These are phyloP conservation scores for Microcyclosporella mali DNA, from an alignment of 2,329 filamentous ascomycete genomes.

Conservation along the genomic window DNA sequence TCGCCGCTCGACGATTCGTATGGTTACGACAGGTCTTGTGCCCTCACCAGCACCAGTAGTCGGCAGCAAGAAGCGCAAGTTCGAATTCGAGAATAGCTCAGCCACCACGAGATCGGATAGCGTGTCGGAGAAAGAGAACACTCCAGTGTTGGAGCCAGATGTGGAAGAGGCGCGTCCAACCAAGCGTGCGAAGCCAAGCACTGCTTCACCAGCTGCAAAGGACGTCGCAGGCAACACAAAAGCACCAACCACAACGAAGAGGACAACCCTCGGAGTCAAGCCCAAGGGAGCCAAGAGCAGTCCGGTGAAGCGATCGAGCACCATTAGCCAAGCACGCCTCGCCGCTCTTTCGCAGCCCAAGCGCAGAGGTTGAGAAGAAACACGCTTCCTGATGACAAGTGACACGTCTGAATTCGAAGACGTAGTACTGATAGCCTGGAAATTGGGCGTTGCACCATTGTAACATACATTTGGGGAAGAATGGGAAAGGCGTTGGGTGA, in stretches of 20 bases:
- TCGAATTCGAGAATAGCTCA: slow-evolving; percentile 29
- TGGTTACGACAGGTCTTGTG: slow-evolving; percentile 36
- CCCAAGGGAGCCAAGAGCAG: slow-evolving; percentile 25
- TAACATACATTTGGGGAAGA: no score
- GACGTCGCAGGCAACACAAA: slow-evolving; percentile 6
- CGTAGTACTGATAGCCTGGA: no score
- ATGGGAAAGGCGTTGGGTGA: no score
- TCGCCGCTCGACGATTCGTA: slow-evolving; percentile 36
- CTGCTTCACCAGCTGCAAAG: slow-evolving; percentile 3
- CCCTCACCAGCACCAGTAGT: slow-evolving; percentile 13
- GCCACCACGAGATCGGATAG: slow-evolving; percentile 25
- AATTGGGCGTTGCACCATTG: no score
- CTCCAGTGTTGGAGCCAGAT: slow-evolving; percentile 21
- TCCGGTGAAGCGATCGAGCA: slow-evolving; percentile 20
- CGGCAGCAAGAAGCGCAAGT: slow-evolving; percentile 41
- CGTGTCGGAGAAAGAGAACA: slow-evolving; percentile 41
- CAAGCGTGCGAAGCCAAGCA: slow-evolving; percentile 24
- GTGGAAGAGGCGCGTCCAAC: slow-evolving; percentile 22
- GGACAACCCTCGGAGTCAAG: slow-evolving; percentile 30
- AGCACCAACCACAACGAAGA: slow-evolving; percentile 13
- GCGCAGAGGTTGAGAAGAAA: slow-evolving; percentile 8
- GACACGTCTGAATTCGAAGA: not conserved
- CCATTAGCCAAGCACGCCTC: slow-evolving; percentile 28
- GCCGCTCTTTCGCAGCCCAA: slow-evolving; percentile 31
- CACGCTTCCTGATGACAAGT: not conserved